These are phyloP conservation scores for Kregervanrija delftensis DNA, from an alignment of 805 yeast genomes.

Conservation along the genomic window DNA sequence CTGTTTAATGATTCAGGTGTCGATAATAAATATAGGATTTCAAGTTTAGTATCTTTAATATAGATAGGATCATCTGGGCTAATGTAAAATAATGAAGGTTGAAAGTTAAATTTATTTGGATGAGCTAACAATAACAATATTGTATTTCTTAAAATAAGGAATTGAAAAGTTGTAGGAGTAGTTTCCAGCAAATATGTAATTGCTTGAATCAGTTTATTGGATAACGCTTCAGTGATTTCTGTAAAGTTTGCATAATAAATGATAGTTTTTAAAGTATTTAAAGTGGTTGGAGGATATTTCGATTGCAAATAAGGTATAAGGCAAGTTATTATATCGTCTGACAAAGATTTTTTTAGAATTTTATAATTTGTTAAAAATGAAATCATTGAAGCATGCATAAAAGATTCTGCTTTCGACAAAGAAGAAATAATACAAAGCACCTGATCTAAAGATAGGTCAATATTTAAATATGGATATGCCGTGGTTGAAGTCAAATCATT, in stretches of 20 bases:
- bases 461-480: background rate
- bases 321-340: constrained; percentile 44
- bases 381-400: no score
- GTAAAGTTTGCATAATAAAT: constrained; percentile 71
- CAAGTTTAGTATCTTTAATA: constrained; percentile 84
- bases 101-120: no score
- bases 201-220: constrained; percentile 59
- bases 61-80: constrained; percentile 68
- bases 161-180: constrained; percentile 79
- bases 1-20: constrained; percentile 49
- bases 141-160: constrained; percentile 73
- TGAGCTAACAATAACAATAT: constrained; percentile 46
- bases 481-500: constrained; percentile 1
- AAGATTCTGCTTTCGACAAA: no score
- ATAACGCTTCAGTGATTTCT: constrained; percentile 46
- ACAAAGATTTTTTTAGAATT: no score
- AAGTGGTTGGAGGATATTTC: constrained; percentile 71
- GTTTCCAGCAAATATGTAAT: constrained; percentile 54
- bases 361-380: no score
- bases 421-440: no score
- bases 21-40: constrained; percentile 76
- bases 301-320: constrained; percentile 70
- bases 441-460: background rate
- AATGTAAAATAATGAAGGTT: no score
- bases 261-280: constrained; percentile 68